These are phyloP conservation scores for Ceratobasidium sp. DNA, from an alignment of 1,284 basidiomycete genomes.

Conservation along the genomic window DNA sequence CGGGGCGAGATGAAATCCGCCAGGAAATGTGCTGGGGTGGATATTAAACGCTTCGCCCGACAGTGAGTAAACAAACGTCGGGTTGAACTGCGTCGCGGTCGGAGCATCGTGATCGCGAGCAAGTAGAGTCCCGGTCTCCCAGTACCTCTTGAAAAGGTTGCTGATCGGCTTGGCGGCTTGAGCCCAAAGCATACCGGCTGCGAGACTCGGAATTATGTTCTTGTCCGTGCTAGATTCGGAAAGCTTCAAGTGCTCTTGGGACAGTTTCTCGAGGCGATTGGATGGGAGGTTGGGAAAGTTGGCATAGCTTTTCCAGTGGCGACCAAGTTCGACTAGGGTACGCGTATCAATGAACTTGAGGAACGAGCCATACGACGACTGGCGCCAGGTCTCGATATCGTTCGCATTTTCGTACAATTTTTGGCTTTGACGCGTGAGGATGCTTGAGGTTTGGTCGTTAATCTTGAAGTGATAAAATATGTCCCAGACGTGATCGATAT, in stretches of 20 bases:
- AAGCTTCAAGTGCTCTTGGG: background rate
- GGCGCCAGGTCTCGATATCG: background rate
- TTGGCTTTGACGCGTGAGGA: background rate
- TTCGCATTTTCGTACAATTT: background rate
- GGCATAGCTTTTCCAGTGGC: constrained; percentile 11
- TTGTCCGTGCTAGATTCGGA: background rate
- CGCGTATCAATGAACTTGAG: constrained; percentile 7
- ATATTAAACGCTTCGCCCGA: constrained; percentile 24
- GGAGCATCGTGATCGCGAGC: constrained; percentile 17
- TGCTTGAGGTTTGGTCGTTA: background rate
- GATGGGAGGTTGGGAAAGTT: background rate
- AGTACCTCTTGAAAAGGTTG: constrained; percentile 17
- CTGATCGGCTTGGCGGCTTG: background rate
- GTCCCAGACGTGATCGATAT: constrained; percentile 13
- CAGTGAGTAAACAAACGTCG: constrained; percentile 19
- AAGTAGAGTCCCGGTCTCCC: constrained; percentile 19
- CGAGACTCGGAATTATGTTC: background rate
- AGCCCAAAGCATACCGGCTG: constrained; percentile 23
- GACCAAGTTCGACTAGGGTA: background rate
- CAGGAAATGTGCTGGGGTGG: constrained; percentile 25
- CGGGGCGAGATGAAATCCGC: constrained; percentile 10
- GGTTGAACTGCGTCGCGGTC: constrained; percentile 14
- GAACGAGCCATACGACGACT: background rate
- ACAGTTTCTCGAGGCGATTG: background rate
- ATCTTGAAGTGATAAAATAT: constrained; percentile 38